phyloP scores from a whole-genome alignment of 2,329 filamentous ascomycete genomes.

The Botrytis aclada region DNA sequence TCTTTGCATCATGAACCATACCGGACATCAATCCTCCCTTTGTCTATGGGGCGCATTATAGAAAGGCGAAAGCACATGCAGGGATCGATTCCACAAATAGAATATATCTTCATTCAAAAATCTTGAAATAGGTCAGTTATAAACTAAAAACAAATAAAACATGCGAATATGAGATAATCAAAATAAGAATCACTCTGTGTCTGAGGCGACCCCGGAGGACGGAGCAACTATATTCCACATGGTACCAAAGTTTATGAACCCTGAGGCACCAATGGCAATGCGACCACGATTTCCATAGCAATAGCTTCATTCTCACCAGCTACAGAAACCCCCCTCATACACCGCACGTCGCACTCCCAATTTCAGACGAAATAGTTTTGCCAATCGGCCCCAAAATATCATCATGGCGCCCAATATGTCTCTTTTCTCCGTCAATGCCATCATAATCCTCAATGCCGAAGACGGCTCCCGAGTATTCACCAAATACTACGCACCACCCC shows the following conservation, averaged over 20 bases:
- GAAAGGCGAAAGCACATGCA: not conserved
- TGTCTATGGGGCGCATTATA: not conserved
- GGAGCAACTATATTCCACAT: not conserved
- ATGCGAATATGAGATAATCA: not conserved
- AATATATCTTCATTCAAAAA: not conserved
- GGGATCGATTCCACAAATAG: not conserved
- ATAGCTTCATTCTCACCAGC: conserved; percentile 13
- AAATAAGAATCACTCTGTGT: not conserved
- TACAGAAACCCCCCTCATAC: not conserved
- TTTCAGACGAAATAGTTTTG: not conserved
- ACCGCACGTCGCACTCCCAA: not conserved
- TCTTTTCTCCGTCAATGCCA: conserved; percentile 72
- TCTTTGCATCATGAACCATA: not conserved
- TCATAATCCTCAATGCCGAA: conserved; percentile 77
- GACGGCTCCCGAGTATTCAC: conserved; percentile 89
- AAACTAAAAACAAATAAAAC: not conserved
- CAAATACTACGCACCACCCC: conserved; percentile 82
- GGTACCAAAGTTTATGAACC: not conserved
- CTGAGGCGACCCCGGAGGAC: not conserved
- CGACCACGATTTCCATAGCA: conserved; percentile 20
- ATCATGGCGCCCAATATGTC: conserved; percentile 72
- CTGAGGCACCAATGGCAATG: conserved; percentile 12
- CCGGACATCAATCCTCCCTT: not conserved
- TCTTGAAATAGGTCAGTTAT: not conserved
- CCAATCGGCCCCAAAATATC: conserved; percentile 24